Evolutionary conservation across 2,329 filamentous ascomycete species (phyloP).

Genomic region (Macrophomina tecta): DNA sequence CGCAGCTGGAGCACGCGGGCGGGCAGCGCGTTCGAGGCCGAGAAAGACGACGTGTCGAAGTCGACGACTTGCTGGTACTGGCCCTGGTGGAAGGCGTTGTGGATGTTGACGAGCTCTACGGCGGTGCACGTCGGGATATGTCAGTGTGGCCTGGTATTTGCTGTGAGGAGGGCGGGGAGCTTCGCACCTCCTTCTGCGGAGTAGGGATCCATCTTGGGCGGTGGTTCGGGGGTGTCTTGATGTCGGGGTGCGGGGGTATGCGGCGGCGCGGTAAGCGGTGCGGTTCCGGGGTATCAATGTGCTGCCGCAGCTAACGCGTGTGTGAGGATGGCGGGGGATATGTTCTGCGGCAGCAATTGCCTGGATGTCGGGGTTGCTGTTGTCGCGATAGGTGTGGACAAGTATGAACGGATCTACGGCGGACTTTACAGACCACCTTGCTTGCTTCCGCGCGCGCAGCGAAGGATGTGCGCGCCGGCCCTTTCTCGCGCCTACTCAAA

Average conservation of each 20-base stretch:
- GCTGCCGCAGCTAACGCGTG: neutral
- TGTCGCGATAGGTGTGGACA: constrained; percentile 19
- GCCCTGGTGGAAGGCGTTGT: constrained; percentile 72
- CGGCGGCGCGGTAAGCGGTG: neutral
- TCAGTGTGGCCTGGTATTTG: neutral
- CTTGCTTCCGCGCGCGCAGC: neutral
- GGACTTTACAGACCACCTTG: constrained; percentile 20
- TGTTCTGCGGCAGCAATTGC: constrained; percentile 15
- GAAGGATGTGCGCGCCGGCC: neutral
- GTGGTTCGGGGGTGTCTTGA: constrained; percentile 5
- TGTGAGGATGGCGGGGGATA: neutral
- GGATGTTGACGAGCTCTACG: constrained; percentile 69
- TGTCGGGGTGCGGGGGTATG: neutral
- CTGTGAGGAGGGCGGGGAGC: constrained; percentile 6
- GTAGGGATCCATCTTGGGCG: constrained; percentile 64
- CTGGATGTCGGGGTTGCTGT: neutral
- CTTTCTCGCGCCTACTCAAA: neutral
- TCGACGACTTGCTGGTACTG: constrained; percentile 87
- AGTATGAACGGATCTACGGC: constrained; percentile 16
- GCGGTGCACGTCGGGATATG: neutral
- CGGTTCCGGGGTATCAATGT: neutral
- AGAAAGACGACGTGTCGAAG: constrained; percentile 82
- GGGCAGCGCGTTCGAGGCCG: constrained; percentile 75
- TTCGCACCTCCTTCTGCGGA: constrained; percentile 65
- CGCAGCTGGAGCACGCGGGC: constrained; percentile 81